Evolutionary conservation across 1,284 basidiomycete genomes (phyloP), one percentile per base, ranked within the genome.

Genomic region (Irpex sp.): DNA sequence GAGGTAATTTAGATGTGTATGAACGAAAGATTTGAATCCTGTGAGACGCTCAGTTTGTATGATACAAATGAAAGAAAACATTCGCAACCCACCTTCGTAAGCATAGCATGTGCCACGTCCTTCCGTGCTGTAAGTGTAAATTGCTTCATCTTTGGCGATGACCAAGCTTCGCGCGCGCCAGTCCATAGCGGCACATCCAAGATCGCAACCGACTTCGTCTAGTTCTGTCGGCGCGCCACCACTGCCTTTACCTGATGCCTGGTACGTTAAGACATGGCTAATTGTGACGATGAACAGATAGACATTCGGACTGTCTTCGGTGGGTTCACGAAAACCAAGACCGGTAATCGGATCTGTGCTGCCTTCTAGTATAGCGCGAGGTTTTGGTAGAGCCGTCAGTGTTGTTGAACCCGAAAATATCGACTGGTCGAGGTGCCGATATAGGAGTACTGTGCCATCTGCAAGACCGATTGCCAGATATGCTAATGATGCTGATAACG

Each of bases 391-490:
- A 5, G 88, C 76, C 5, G 86, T 86, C 12, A 93, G 80, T 1
- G 88, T 84, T 5, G 76, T 77, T 0, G 78, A 82, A 18, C 73
- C 72, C 0, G 88, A 85, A 10, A 87, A 83, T 21, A 96, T 80
- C 0, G 93, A 93, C 71, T 96, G 93, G 69, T 96, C 89, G 42
- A 98, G 81, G 68, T 97, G 92, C 4, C 93, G 87, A 71, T 95
- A 95, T 18, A 98, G 80, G 5, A 98, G 82, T 5, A 98, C 94
- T 0, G 93, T 93, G n/a, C 96, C 96, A 70, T 98, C 96, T 1
- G 89, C 94, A 9, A 98, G 82, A 7, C 94, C 96, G 48, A 98
- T 83, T 4, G 95, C 91, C 18, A 99, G 84, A 73, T 95, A 91
- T 1, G 91, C 86, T 1, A 98, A 80, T n/a, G 83, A 83, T 5